phyloP scores from a whole-genome alignment of 306 rosid genomes.

The Cucumis melo region DNA sequence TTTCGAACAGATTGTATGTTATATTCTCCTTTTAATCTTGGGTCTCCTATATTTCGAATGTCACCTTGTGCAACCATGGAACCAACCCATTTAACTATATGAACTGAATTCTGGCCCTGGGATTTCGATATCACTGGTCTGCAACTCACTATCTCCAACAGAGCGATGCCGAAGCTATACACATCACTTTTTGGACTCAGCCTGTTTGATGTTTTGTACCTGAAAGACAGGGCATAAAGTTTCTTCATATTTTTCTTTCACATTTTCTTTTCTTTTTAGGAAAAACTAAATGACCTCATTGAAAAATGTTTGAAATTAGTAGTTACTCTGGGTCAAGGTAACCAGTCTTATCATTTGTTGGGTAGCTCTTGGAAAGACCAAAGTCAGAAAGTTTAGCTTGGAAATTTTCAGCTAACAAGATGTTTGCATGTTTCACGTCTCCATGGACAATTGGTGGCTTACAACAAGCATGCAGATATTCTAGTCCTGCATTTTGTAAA shows the following conservation, averaged over 20 bases:
- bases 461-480: constrained; percentile 37
- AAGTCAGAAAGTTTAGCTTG: constrained; percentile 19
- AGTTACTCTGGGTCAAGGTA: constrained; percentile 24
- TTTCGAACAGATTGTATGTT: constrained; percentile 12
- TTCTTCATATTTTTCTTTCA: background rate
- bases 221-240: background rate
- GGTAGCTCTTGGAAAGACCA: constrained; percentile 15
- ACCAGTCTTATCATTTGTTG: constrained; percentile 3
- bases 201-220: constrained; percentile 11
- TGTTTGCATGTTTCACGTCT: constrained; percentile 18
- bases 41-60: constrained; percentile 11
- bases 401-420: constrained; percentile 14
- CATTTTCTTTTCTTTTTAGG: background rate
- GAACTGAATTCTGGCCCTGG: background rate
- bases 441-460: constrained; percentile 25
- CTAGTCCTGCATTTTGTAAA: constrained; percentile 25
- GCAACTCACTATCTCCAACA: constrained; percentile 17
- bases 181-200: constrained; percentile 18
- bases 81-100: constrained; percentile 12
- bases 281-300: background rate
- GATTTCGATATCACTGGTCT: background rate
- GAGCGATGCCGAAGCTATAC: constrained; percentile 18
- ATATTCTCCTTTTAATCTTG: constrained; percentile 10
- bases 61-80: constrained; percentile 5
- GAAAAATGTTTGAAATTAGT: background rate